Base-by-base conservation (phyloP, 1,284 basidiomycete genomes). In the Leccinum insolens region DNA sequence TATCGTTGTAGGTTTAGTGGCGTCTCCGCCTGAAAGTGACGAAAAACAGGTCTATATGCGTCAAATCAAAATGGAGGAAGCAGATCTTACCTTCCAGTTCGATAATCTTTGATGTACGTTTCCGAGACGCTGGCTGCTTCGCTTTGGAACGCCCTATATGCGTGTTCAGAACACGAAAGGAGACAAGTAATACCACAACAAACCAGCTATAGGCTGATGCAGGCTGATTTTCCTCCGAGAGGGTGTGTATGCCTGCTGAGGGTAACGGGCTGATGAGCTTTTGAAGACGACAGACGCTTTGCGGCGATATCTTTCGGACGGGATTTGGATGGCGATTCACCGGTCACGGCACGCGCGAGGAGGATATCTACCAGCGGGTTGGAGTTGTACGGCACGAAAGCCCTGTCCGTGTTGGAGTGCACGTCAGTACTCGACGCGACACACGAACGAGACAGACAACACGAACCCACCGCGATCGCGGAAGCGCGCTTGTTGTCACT, bases 381-480 rank as follows among this genome's bases (percentile, higher is more conserved):
- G 58, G 74, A 75, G 12, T 74, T 72, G 4, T 80, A 71, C 4
- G 83, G 82, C 39, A 81, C 74, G 72, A 83, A 84, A 6, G 75
- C 79, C 9, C 82, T 84, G 62, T n/a, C 31, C 34, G 46, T 41
- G 15, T 34, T 28, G 20, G 20, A 28, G 17, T 34, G 20, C 11
- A 11, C 4, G 62, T 75, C 41, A 72, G 14, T 20, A 4, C 55
- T 9, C 15, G 55, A 52, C 20, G 49, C 2, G 58, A 61, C 8
- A 12, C 1, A 49, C 34, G 34, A 61, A 34, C 6, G 22, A 31
- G 44, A 31, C n/a, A 28, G 52, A 52, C 28, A 80, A 41, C 34
- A 81, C 84, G 69, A 55, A 89, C 88, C 88, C 88, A 69, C 88
- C 88, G 63, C 88, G 83, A 76, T 89, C 86, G 62, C 89, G 82